Base-by-base conservation (phyloP, 495 filamentous ascomycete species). In the Parathielavia hyrcaniae region DNA sequence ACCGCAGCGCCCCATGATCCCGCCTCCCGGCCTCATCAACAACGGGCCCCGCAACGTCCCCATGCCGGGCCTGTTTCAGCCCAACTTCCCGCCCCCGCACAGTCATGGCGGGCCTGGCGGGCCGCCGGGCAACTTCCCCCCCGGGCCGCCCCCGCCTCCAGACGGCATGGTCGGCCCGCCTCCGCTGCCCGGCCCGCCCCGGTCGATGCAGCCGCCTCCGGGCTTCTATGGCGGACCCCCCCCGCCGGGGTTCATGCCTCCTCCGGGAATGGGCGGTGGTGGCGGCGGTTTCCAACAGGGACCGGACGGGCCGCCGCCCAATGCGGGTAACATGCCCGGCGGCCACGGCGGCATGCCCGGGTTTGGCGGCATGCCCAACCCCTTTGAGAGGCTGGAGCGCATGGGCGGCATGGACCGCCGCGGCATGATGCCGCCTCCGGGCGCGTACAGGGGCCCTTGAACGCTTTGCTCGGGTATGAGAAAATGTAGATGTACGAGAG, bases 1-100 rank as follows among this genome's bases (percentile, higher is more conserved):
- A 30, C 26, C 73, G 11, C 69, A 68, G 51, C 69, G 75, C 6
- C 76, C 73, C 46, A 79, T 79, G 74, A 76, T 78, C 52, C 79
- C 79, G 4, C 80, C 80, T 17, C 79, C 79, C 2, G 78, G 78
- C 5, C 64, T 81, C 22, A 67, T 71, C 20, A 73, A 71, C 64
- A 73, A 69, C 63, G 68, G 68, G 2, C 75, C 73, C 9, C 71
- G 73, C 41, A 74, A 74, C 53, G 61, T 66, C 12, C 73, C 73
- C 20, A 66, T 74, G 53, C 75, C 75, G 19, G 74, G 70, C 40
- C 79, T 77, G 67, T 79, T 71, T 56, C 75, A 72, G 11, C 72
- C 73, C 26, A 79, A 77, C 64, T 79, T 79, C 43, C 78, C 78
- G 4, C 74, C 69, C 11, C 61, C 58, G 20, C 55, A 54, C 53